These are phyloP conservation scores for Pleurotus tuoliensis DNA, from an alignment of 768 basidiomycete species.

Conservation along the genomic window DNA sequence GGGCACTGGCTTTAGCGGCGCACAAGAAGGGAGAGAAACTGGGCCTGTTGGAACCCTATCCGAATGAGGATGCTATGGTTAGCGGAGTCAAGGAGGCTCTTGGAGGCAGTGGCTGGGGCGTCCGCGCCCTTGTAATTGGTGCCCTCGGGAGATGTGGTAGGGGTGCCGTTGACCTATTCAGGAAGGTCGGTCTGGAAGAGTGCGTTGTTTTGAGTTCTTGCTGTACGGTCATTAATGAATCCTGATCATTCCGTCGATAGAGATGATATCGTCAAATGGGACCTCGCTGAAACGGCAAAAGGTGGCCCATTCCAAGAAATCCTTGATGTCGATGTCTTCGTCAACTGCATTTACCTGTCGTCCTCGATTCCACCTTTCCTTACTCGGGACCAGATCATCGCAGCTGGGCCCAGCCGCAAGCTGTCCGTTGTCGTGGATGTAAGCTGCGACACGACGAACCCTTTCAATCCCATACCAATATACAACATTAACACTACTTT, in stretches of 20 bases:
- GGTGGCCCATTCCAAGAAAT: conserved; percentile 96
- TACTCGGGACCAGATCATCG: conserved; percentile 62
- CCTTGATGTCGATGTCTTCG: conserved; percentile 93
- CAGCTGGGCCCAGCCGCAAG: conserved; percentile 63
- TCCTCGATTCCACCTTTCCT: conserved; percentile 82
- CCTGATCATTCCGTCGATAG: conserved; percentile 34
- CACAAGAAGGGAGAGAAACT: conserved; percentile 57
- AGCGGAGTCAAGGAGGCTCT: conserved; percentile 60
- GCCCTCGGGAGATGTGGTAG: conserved; percentile 93
- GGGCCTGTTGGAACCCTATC: conserved; percentile 73
- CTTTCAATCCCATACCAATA: conserved; percentile 95
- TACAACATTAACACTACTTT: conserved; percentile 95
- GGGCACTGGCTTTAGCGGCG: conserved; percentile 76
- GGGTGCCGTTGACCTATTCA: conserved; percentile 93
- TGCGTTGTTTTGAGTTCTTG: conserved; percentile 31
- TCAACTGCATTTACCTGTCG: conserved; percentile 99
- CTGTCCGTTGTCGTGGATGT: conserved; percentile 91
- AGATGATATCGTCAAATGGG: conserved; percentile 95
- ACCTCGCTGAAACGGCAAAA: conserved; percentile 93
- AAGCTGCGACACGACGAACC: conserved; percentile 98
- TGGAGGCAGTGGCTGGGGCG: conserved; percentile 63
- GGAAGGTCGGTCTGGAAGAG: conserved; percentile 94
- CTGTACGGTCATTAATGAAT: no score
- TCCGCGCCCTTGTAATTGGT: conserved; percentile 91
- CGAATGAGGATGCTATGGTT: conserved; percentile 84